These are phyloP conservation scores for Zymoseptoria crescenta DNA, from an alignment of 2,329 filamentous ascomycete genomes.

Conservation along the genomic window DNA sequence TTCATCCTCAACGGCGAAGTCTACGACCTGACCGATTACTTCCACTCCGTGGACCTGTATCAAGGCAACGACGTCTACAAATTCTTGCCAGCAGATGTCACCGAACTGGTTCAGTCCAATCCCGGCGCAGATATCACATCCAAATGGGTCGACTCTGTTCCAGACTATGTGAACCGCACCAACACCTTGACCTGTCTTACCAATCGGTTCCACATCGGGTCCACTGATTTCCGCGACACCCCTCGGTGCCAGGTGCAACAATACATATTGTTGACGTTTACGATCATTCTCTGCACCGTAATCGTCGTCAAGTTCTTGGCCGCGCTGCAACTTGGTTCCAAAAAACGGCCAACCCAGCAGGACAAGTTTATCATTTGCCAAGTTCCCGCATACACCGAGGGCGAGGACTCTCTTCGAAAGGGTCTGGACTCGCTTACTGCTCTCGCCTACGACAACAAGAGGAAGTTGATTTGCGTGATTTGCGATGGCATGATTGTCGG, in stretches of 20 bases:
- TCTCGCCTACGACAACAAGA: constrained; percentile 94
- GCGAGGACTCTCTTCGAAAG: constrained; percentile 87
- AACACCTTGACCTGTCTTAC: constrained; percentile 75
- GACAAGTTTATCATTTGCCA: constrained; percentile 99
- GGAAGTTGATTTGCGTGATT: constrained; percentile 91
- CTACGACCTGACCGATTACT: constrained; percentile 90
- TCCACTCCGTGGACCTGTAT: constrained; percentile 58
- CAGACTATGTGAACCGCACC: constrained; percentile 46
- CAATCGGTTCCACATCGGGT: constrained; percentile 74
- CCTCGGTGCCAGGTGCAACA: constrained; percentile 79
- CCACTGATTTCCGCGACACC: constrained; percentile 72
- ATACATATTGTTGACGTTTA: constrained; percentile 80
- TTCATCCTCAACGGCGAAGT: constrained; percentile 66
- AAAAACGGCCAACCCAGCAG: constrained; percentile 78
- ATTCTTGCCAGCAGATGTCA: constrained; percentile 65
- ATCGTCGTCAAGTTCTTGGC: constrained; percentile 85
- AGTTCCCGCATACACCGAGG: constrained; percentile 95
- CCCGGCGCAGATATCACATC: constrained; percentile 71
- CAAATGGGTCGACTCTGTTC: constrained; percentile 48
- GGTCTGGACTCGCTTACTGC: constrained; percentile 91
- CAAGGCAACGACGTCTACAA: constrained; percentile 51
- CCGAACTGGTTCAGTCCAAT: constrained; percentile 62
- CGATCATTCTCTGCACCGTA: constrained; percentile 72
- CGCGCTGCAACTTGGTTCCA: constrained; percentile 87
- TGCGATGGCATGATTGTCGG: constrained; percentile 97